Base-by-base conservation (phyloP, 139 green algal species). In the Closterium sp. region DNA sequence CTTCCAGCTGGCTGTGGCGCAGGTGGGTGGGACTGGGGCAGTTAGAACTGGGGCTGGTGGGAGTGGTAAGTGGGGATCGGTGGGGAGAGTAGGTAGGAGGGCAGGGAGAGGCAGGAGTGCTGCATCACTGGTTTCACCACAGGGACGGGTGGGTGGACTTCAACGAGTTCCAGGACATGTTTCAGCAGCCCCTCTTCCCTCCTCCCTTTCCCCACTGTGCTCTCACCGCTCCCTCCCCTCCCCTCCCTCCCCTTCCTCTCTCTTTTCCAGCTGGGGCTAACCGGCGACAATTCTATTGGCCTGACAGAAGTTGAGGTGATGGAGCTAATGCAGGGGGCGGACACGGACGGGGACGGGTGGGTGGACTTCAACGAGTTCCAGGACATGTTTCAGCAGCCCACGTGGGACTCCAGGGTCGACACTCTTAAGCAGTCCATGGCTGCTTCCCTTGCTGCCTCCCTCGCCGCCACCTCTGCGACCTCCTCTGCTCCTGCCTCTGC, bases 341-440 rank as follows among this genome's bases (percentile, higher is more conserved):
- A 95, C 84, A 64, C 85, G 30, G 93, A 95, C 35, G 93, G 93
- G 6, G 92, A 95, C 38, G 92, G 92, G 16, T 33, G 34, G 23
- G 98, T 99, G 88, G 97, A 98, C 91, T 98, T 98, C 89, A 96
- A 98, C 90, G 93, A 92, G 85, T 96, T 96, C 86, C 91, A 96
- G 30, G 95, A 90, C n/a, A 91, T 28, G 34, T 86, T 33, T 5
- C 83, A 76, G 12, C 55, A 76, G 55, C 55, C 55, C 55, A 76
- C 55, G 55, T 76, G 55, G 55, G 55, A 76, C 55, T 76, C 55
- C 16, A 16, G 55, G 55, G 55, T 76, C 12, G 55, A 76, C 25
- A 76, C 55, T 19, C 55, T 76, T 19, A 76, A 76, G 4, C 55
- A 76, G 4, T 76, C 55, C 55, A 76, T 76, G 55, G 55, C 55